Evolutionary conservation across 2,329 filamentous ascomycete species (phyloP), one percentile per base, ranked within the genome.

Genomic region (Pseudogymnoascus sp.): DNA sequence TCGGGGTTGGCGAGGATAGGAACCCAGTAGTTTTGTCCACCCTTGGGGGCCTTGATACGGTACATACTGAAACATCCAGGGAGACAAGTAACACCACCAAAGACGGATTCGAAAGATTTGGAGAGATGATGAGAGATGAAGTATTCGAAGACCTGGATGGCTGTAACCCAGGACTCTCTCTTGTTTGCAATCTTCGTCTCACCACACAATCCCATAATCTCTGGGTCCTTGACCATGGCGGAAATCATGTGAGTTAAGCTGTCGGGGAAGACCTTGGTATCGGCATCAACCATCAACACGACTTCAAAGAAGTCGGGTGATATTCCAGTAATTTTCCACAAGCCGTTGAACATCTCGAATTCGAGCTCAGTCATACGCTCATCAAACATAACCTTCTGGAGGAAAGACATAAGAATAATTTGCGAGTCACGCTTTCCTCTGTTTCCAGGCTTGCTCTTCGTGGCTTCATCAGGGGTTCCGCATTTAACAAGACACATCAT

Each of bases 11-110:
- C 94, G 66, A 99, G 84, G 71, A 99, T 97, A 6, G 94, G 94
- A 25, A 99, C 94, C 94, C 94, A 99, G 79, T 97, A 99, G 80
- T 99, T 97, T 74, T 97, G 92, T 27, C 90, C 93, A 67, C 94
- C 94, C 79, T 99, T 99, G 64, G 94, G 95, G 31, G 94, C 90
- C 78, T 99, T 99, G 84, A 99, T 97, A 71, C 94, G 90, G 80
- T 99, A 99, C 95, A 99, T 99, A 82, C 92, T 97, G 86, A 99
- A 99, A 81, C 94, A 99, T 67, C 94, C 94, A 13, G 94, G 94
- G 69, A 99, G 81, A 82, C 94, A 99, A 66, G 94, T 99, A 65
- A 99, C 94, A 89, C 94, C 94, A 77, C 94, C 94, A 76, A 99
- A 99, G 67, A 97, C 90, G 0, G 92, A 97, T 76, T 99, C 94